Evolutionary conservation across 1,284 basidiomycete species (phyloP).

Genomic region (Schizopora paradoxa): DNA sequence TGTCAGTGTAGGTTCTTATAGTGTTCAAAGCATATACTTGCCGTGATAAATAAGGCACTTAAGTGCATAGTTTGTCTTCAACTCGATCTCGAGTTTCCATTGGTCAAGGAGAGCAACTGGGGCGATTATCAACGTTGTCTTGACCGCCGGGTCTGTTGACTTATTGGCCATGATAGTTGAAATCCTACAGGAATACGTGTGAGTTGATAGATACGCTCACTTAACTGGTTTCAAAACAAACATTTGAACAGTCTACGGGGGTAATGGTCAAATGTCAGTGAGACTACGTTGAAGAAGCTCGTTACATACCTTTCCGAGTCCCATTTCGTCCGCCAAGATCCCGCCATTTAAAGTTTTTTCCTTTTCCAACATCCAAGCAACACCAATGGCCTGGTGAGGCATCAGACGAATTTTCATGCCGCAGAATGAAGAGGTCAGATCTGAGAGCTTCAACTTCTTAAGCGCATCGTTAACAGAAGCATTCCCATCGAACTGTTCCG

Average conservation of each 20-base stretch:
- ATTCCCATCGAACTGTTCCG: conserved; percentile 50
- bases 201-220: neutral
- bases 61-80: conserved; percentile 43
- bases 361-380: conserved; percentile 61
- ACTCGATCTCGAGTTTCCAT: conserved; percentile 55
- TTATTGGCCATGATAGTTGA: conserved; percentile 42
- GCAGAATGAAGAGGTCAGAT: conserved; percentile 37
- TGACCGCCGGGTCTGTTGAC: conserved; percentile 36
- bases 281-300: neutral
- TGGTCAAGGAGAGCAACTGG: conserved; percentile 51
- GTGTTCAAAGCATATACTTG: conserved; percentile 19
- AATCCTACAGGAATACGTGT: conserved; percentile 32
- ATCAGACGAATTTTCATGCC: conserved; percentile 54
- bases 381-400: conserved; percentile 62
- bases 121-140: conserved; percentile 51
- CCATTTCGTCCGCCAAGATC: conserved; percentile 76
- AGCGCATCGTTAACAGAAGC: conserved; percentile 47
- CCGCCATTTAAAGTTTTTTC: conserved; percentile 49
- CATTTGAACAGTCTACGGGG: conserved; percentile 42
- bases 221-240: conserved; percentile 20
- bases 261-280: neutral
- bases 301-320: conserved; percentile 30
- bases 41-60: conserved; percentile 55
- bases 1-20: no score
- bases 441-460: conserved; percentile 37